Evolutionary conservation across 2,329 filamentous ascomycete genomes (phyloP).

Genomic region (Aspergillus neoniger): DNA sequence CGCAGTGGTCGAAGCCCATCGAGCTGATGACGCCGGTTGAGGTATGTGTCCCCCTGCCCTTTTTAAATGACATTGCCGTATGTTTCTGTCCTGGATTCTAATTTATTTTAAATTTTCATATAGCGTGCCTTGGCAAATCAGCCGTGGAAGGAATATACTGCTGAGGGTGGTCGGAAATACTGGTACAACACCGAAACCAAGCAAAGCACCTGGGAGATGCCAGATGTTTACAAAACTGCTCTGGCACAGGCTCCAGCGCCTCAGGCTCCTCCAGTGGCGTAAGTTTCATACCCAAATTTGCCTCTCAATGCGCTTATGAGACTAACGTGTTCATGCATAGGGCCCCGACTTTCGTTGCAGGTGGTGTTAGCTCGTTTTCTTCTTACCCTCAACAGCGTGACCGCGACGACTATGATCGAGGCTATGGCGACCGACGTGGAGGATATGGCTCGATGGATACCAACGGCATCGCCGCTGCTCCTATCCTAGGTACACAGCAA

Average conservation of each 20-base stretch:
- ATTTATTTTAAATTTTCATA: constrained; percentile 8
- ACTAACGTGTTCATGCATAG: constrained; percentile 46
- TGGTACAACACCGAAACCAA: constrained; percentile 94
- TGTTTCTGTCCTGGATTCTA: not conserved
- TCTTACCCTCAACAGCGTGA: constrained; percentile 48
- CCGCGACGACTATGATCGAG: constrained; percentile 51
- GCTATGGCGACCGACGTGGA: constrained; percentile 49
- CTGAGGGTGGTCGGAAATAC: constrained; percentile 84
- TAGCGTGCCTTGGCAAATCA: constrained; percentile 79
- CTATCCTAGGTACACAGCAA: constrained; percentile 42
- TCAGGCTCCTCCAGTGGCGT: constrained; percentile 50
- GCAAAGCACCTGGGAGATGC: constrained; percentile 93
- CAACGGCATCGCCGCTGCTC: constrained; percentile 43
- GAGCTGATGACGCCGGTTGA: constrained; percentile 83
- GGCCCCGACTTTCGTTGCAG: constrained; percentile 60
- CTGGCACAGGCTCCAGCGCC: constrained; percentile 59
- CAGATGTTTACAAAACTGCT: constrained; percentile 75
- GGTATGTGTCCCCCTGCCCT: constrained; percentile 52
- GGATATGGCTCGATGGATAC: constrained; percentile 47
- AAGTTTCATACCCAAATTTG: constrained; percentile 28
- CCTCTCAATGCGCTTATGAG: not conserved
- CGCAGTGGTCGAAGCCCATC: constrained; percentile 91
- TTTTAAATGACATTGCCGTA: not conserved
- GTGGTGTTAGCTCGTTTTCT: constrained; percentile 51
- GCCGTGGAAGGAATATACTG: constrained; percentile 90